phyloP scores from a whole-genome alignment of 2,329 filamentous ascomycete species.

The Didymella exigua region DNA sequence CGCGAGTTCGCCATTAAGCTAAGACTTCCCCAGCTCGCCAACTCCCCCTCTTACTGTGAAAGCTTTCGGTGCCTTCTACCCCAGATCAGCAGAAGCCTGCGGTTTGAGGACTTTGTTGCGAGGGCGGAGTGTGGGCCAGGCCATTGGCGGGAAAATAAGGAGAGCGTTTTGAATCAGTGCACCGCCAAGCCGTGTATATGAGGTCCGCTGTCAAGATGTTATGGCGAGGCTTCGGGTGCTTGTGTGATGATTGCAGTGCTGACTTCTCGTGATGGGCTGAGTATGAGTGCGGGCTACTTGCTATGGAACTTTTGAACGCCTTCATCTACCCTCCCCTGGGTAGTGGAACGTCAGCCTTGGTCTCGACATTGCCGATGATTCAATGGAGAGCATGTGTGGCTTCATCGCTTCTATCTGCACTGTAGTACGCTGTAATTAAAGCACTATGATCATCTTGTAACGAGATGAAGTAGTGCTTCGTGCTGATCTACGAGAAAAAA shows the following conservation, averaged over 20 bases:
- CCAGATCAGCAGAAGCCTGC: neutral
- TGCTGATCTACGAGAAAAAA: too few relatives aligned
- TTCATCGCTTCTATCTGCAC: too few relatives aligned
- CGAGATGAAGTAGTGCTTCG: too few relatives aligned
- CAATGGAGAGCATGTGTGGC: too few relatives aligned
- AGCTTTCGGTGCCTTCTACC: neutral
- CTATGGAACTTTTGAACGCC: too few relatives aligned
- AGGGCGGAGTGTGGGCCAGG: neutral
- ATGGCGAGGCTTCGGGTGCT: constrained; percentile 8
- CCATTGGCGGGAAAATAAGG: constrained; percentile 7
- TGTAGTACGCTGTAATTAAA: too few relatives aligned
- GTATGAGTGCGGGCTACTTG: neutral
- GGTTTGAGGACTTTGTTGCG: neutral
- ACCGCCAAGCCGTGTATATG: constrained; percentile 6
- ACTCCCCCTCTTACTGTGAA: neutral
- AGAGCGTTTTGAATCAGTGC: neutral
- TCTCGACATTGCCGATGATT: too few relatives aligned
- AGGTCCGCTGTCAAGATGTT: neutral
- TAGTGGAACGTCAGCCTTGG: too few relatives aligned
- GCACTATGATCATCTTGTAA: too few relatives aligned
- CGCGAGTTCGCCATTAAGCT: neutral
- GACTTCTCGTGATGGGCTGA: too few relatives aligned
- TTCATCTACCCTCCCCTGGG: too few relatives aligned
- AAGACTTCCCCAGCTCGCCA: neutral
- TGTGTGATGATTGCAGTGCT: neutral